Percentiles rank a stretch among this genome's conserved stretches.
phyloP scores from a whole-genome alignment of 257 asterid genomes.

The Ophiorrhiza pumila region DNA sequence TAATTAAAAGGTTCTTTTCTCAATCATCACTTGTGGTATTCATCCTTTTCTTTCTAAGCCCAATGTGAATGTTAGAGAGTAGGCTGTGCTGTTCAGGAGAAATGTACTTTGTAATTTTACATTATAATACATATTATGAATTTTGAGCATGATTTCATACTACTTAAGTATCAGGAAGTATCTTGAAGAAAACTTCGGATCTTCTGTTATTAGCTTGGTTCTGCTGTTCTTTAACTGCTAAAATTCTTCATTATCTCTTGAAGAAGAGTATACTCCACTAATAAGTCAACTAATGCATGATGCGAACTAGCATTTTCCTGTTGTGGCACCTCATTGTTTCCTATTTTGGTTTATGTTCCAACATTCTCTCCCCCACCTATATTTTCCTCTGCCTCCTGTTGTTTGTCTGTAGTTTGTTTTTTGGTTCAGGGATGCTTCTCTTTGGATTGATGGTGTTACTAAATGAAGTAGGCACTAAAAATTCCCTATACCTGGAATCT shows the following conservation, averaged over 20 bases:
- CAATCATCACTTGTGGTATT: slow-evolving; percentile 15
- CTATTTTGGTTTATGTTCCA: not conserved
- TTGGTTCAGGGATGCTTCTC: not conserved
- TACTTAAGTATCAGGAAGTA: not conserved
- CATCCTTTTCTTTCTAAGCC: slow-evolving; percentile 11
- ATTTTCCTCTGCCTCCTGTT: not conserved
- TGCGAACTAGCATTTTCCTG: not conserved
- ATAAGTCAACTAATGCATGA: not conserved
- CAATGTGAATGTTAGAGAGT: slow-evolving; percentile 26
- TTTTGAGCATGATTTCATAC: slow-evolving; percentile 13
- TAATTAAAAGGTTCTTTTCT: slow-evolving; percentile 23
- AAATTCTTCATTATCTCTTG: not conserved
- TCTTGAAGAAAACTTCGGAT: not conserved
- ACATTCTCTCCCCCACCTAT: not conserved
- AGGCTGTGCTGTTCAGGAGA: slow-evolving; percentile 17
- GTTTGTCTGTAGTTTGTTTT: not conserved
- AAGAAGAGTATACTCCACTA: not conserved
- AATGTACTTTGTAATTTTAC: slow-evolving; percentile 17
- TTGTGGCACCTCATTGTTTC: not conserved
- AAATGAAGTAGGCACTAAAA: not conserved
- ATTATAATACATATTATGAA: slow-evolving; percentile 18
- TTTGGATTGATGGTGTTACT: not conserved
- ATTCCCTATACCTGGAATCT: not conserved
- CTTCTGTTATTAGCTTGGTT: not conserved
- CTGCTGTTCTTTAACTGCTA: not conserved